Percentiles rank a stretch among this genome's conserved stretches.
phyloP scores from a whole-genome alignment of 2,329 filamentous ascomycete genomes.

The Colletotrichum destructivum region DNA sequence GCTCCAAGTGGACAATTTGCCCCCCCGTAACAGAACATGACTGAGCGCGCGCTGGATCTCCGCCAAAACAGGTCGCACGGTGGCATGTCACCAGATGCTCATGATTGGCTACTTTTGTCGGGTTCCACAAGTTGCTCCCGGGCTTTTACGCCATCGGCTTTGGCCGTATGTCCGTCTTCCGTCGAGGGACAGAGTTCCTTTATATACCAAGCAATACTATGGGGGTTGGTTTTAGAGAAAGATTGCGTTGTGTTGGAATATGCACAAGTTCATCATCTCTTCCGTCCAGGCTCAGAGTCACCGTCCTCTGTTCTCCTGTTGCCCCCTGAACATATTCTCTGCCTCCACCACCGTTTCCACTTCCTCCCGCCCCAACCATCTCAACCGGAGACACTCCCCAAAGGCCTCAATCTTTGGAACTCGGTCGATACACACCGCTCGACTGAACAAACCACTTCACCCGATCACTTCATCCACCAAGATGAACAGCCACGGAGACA shows the following conservation, averaged over 20 bases:
- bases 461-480: too few species aligned
- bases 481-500: constrained; percentile 50
- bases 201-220: background rate
- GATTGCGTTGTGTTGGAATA: background rate
- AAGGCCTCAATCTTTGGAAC: background rate
- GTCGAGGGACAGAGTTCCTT: background rate
- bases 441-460: too few species aligned
- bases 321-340: background rate
- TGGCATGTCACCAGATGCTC: background rate
- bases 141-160: background rate
- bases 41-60: background rate
- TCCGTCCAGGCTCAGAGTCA: background rate
- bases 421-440: background rate
- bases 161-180: background rate
- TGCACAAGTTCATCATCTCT: background rate
- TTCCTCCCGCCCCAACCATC: background rate
- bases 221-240: background rate
- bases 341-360: background rate
- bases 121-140: background rate
- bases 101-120: background rate
- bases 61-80: background rate
- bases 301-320: background rate
- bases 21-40: too few species aligned
- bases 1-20: background rate
- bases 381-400: background rate